These are phyloP conservation scores for Trichoderma gamsii DNA, from an alignment of 495 filamentous ascomycete genomes.

Conservation along the genomic window DNA sequence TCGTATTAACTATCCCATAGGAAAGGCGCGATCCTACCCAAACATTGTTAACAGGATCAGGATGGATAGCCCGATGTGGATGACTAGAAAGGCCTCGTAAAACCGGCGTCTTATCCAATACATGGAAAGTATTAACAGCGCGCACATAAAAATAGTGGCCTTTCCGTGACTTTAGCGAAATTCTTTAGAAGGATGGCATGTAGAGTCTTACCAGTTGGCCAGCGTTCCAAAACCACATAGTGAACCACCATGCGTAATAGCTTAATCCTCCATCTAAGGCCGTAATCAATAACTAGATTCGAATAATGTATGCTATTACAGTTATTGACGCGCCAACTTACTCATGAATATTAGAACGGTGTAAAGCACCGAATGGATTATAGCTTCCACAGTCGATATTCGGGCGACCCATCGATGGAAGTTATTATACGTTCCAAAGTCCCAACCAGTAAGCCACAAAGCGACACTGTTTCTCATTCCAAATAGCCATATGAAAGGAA, in stretches of 20 bases:
- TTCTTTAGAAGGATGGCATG: not conserved
- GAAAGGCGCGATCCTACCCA: conserved; percentile 33
- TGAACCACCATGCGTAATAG: conserved; percentile 9
- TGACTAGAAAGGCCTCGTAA: conserved; percentile 37
- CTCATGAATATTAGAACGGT: conserved; percentile 20
- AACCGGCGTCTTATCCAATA: conserved; percentile 27
- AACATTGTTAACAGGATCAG: conserved; percentile 32
- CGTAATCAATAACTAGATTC: not conserved
- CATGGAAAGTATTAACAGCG: conserved; percentile 41
- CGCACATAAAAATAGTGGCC: conserved; percentile 45
- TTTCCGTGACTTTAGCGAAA: conserved; percentile 18
- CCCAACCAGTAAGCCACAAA: conserved; percentile 38
- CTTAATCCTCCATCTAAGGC: conserved; percentile 13
- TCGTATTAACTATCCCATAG: not conserved
- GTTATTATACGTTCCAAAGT: conserved; percentile 34
- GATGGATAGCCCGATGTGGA: conserved; percentile 32
- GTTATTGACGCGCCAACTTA: not conserved
- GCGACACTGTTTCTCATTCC: conserved; percentile 38
- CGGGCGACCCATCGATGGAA: conserved; percentile 40
- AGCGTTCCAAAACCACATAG: conserved; percentile 10
- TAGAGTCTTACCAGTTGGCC: conserved; percentile 7
- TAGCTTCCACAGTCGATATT: conserved; percentile 29
- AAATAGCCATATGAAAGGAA: conserved; percentile 33
- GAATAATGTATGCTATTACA: not conserved
- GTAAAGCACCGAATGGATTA: conserved; percentile 31